Evolutionary conservation across 2,329 filamentous ascomycete genomes (phyloP).

Genomic region (Chaetomium strumarium): DNA sequence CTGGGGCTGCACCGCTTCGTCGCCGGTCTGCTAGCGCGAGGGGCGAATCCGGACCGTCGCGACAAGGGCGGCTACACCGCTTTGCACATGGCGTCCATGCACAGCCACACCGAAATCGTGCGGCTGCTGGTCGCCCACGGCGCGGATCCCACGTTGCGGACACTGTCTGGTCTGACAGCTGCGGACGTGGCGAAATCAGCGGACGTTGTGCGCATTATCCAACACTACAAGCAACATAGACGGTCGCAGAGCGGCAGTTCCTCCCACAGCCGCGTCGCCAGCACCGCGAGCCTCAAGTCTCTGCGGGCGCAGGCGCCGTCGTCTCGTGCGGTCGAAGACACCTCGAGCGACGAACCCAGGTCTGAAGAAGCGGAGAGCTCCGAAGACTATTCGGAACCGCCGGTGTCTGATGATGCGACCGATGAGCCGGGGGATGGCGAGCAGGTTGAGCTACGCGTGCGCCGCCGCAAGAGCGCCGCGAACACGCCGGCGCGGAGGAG

Average conservation of each 20-base stretch:
- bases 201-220: conserved; percentile 57
- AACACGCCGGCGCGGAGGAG: conserved; percentile 20
- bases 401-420: conserved; percentile 30
- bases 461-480: conserved; percentile 25
- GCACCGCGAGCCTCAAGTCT: conserved; percentile 52
- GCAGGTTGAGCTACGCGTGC: conserved; percentile 36
- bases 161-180: conserved; percentile 62
- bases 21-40: conserved; percentile 67
- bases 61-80: conserved; percentile 78
- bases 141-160: conserved; percentile 65
- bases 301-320: conserved; percentile 55
- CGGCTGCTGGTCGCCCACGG: conserved; percentile 67
- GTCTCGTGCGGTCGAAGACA: conserved; percentile 34
- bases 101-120: conserved; percentile 69
- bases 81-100: conserved; percentile 74
- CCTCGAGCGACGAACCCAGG: conserved; percentile 35
- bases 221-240: conserved; percentile 54
- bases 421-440: conserved; percentile 33
- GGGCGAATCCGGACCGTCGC: conserved; percentile 67
- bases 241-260: conserved; percentile 62
- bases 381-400: conserved; percentile 38
- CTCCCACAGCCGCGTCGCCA: conserved; percentile 57
- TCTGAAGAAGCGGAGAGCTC: conserved; percentile 41
- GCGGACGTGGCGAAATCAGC: conserved; percentile 64
- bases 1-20: conserved; percentile 70